Evolutionary conservation across 139 green algal species (phyloP).

Genomic region (Micractinium sp.): DNA sequence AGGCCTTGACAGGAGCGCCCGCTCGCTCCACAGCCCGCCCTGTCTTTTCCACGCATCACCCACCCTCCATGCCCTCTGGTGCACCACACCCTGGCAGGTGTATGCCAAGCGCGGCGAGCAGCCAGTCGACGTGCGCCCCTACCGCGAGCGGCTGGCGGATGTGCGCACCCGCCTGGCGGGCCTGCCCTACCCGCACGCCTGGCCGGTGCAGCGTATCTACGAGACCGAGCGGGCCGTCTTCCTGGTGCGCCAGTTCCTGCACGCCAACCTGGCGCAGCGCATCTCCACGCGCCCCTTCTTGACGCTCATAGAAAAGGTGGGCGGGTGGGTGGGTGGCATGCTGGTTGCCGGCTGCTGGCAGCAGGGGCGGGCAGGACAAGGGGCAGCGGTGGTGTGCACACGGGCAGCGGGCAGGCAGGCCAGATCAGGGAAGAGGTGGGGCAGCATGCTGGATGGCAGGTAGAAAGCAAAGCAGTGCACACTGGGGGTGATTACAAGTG

Average conservation of each 20-base stretch:
- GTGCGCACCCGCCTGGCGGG: slow-evolving; percentile 54
- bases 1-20: too few species aligned
- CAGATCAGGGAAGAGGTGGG: background rate
- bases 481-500: too few species aligned
- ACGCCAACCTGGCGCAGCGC: slow-evolving; percentile 87
- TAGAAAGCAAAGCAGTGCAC: background rate
- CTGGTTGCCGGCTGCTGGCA: too few species aligned
- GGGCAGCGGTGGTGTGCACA: too few species aligned
- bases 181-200: slow-evolving; percentile 69
- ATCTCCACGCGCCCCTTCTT: slow-evolving; percentile 94
- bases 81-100: slow-evolving; percentile 52
- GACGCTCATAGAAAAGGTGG: slow-evolving; percentile 86
- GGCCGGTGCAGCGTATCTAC: slow-evolving; percentile 65
- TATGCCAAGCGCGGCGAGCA: slow-evolving; percentile 81
- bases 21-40: too few species aligned
- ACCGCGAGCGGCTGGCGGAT: slow-evolving; percentile 75
- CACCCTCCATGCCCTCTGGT: background rate
- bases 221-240: slow-evolving; percentile 48
- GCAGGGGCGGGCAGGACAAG: too few species aligned
- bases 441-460: background rate
- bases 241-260: slow-evolving; percentile 88
- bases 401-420: too few species aligned
- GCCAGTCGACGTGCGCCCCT: slow-evolving; percentile 51
- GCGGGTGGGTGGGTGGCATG: too few species aligned
- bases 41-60: background rate